phyloP scores from a whole-genome alignment of 75 land plant genomes.

The Azolla pinnata region DNA sequence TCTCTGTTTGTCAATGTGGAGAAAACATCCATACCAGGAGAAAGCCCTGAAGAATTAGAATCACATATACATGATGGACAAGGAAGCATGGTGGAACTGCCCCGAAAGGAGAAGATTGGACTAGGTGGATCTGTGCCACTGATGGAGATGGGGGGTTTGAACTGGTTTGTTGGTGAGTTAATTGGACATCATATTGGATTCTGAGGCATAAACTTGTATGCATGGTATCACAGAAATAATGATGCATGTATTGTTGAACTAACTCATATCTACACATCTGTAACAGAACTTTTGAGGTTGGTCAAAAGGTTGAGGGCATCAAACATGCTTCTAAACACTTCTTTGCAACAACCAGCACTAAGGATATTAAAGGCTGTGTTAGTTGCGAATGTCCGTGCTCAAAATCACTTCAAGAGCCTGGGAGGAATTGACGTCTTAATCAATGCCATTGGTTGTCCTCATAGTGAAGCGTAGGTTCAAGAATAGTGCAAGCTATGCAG shows the following conservation, averaged over 20 bases:
- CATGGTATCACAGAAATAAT: background rate
- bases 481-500: background rate
- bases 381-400: constrained; percentile 60
- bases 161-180: constrained; percentile 99
- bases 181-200: too few species aligned
- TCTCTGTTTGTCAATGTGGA: constrained; percentile 55
- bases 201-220: background rate
- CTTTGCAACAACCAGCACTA: constrained; percentile 62
- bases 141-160: constrained; percentile 94
- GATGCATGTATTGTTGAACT: constrained; percentile 6
- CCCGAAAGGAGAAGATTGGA: too few species aligned
- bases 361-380: constrained; percentile 46
- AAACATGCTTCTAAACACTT: constrained; percentile 40
- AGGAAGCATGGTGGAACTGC: too few species aligned
- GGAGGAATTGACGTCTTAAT: constrained; percentile 88
- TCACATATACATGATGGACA: too few species aligned
- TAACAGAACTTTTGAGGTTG: constrained; percentile 75
- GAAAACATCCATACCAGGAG: too few species aligned
- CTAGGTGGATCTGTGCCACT: constrained; percentile 44
- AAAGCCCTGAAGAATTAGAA: too few species aligned
- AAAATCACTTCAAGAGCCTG: constrained; percentile 94
- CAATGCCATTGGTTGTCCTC: constrained; percentile 63
- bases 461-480: constrained; percentile 4
- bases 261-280: background rate
- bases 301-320: constrained; percentile 51